Base-by-base conservation (phyloP, 768 basidiomycete species). In the Mycena albidolilacea region DNA sequence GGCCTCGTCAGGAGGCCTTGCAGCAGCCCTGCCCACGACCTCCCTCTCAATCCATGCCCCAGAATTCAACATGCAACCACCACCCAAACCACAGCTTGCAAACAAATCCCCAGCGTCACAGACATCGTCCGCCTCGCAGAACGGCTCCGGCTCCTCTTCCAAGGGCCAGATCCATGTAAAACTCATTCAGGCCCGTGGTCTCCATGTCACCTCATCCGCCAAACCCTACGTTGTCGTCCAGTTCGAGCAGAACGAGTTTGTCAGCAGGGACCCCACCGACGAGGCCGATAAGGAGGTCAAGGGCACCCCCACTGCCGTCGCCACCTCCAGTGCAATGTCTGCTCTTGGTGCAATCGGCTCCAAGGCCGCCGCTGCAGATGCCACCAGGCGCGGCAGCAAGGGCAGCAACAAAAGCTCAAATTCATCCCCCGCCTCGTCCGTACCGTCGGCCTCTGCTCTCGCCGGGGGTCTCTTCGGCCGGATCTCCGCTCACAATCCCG, bases 211-310 rank as follows among this genome's bases (percentile, higher is more conserved):
- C 55, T 88, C 91, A 15, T 78, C 88, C 54, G 91, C 94, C 5
- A 87, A 91, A 0, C 95, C 97, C 19, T 99, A 99, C 81, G 95
- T 97, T 77, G 97, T 99, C 81, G 97, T 97, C 77, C 94, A 97
- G 82, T 99, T 98, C 83, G 98, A 99, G 86, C 95, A 99, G 83
- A 98, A 96, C 88, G 98, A 99, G 84, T 99, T 98, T 80, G 92
- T 99, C 81, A 92, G 92, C 77, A 87, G 98, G 57, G 95, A 97
- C 81, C 95, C 96, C 37, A 94, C 93, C 35, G 90, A 91, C 75
- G 95, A 95, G 81, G 85, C 88, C 19, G 95, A 94, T 85, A 96
- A 95, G 86, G 95, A 96, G 83, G 93, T 95, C 82, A 95, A 93
- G 81, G 96, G 95, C 77, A 88, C 88, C 50, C 89, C 96, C 5